These are phyloP conservation scores for Paramecium octaurelia DNA, from an alignment of 73 alveolate species.

Conservation along the genomic window DNA sequence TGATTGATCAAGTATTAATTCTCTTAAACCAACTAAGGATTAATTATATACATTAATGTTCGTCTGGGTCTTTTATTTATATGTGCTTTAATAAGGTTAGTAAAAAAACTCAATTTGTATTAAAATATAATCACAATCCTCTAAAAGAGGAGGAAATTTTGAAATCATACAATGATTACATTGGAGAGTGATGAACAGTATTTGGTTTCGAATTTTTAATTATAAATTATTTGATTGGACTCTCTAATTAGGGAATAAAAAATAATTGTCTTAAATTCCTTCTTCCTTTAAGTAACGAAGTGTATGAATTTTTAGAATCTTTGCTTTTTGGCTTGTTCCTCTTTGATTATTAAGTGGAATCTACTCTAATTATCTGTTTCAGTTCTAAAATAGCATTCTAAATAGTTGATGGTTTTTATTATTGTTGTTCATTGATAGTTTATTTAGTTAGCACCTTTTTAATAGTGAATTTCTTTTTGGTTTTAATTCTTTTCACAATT, in stretches of 20 bases:
- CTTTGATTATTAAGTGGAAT: background rate
- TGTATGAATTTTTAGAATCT: background rate
- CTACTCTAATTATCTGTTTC: background rate
- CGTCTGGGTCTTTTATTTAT: background rate
- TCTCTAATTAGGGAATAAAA: background rate
- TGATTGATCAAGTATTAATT: background rate
- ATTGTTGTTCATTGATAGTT: background rate
- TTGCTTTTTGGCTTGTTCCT: background rate
- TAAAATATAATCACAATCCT: background rate
- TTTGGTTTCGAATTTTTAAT: background rate
- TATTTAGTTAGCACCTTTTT: background rate
- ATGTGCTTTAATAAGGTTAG: background rate
- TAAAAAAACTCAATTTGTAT: background rate
- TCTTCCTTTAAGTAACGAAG: background rate
- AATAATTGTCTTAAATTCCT: background rate
- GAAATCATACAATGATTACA: background rate
- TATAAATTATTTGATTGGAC: conserved; percentile 17
- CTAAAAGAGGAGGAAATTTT: background rate
- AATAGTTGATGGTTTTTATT: background rate
- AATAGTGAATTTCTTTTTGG: background rate
- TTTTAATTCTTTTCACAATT: background rate
- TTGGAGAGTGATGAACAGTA: background rate
- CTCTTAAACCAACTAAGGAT: background rate
- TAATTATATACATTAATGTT: background rate
- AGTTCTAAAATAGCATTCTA: background rate